phyloP scores from a whole-genome alignment of 805 yeast genomes.

The Candida sonorensis region DNA sequence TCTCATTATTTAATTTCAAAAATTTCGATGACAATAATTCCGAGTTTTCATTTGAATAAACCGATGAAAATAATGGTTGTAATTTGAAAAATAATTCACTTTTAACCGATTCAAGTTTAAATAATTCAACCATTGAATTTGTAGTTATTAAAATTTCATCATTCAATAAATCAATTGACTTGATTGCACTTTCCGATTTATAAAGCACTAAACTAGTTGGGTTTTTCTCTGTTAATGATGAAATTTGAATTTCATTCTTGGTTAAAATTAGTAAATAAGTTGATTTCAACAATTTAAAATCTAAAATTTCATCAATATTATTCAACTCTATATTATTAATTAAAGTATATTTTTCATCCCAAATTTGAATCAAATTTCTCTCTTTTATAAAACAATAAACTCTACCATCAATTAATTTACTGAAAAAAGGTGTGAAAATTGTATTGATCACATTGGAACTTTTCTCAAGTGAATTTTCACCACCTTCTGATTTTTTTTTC shows the following conservation, averaged over 20 bases:
- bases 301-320: no score
- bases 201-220: conserved; percentile 6
- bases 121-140: conserved; percentile 12
- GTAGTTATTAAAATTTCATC: conserved; percentile 13
- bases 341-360: no score
- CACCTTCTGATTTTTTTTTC: conserved; percentile 1
- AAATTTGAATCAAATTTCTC: conserved; percentile 13
- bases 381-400: conserved; percentile 17
- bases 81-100: conserved; percentile 8
- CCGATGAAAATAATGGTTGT: conserved; percentile 10
- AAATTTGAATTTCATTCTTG: conserved; percentile 8
- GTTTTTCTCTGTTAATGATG: no score
- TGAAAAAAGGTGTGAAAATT: conserved; percentile 12
- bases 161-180: conserved; percentile 12
- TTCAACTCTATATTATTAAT: no score
- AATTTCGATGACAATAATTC: conserved; percentile 16
- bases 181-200: conserved; percentile 9
- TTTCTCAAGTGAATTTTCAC: background rate
- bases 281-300: no score
- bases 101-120: conserved; percentile 8
- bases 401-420: conserved; percentile 5
- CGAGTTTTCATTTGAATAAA: conserved; percentile 9
- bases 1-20: conserved; percentile 3
- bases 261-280: conserved; percentile 13
- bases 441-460: conserved; percentile 13